These are phyloP conservation scores for Porphyra umbilicalis DNA, from an alignment of 31 red algal species.

Conservation along the genomic window DNA sequence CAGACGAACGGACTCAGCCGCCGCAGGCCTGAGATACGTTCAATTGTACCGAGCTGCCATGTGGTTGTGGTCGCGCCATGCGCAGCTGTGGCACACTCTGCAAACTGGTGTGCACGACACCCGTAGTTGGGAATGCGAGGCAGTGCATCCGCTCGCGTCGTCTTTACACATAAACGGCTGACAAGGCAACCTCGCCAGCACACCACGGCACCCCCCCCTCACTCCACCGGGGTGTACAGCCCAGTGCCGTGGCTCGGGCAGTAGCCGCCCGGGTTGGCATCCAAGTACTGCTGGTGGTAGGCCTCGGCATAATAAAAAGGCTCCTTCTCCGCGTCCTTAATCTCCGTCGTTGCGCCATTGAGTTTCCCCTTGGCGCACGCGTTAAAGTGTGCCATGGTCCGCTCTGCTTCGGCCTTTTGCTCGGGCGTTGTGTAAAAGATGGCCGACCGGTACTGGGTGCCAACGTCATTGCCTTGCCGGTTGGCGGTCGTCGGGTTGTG, in stretches of 20 bases:
- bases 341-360: conserved; percentile 5
- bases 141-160: too few relatives aligned
- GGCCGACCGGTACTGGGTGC: conserved; percentile 64
- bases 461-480: conserved; percentile 89
- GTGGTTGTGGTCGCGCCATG: too few relatives aligned
- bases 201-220: background rate
- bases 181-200: background rate
- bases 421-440: conserved; percentile 30
- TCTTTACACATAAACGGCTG: too few relatives aligned
- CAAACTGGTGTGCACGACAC: too few relatives aligned
- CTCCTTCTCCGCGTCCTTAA: background rate
- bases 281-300: conserved; percentile 57
- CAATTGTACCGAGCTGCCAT: too few relatives aligned
- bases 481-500: conserved; percentile 86
- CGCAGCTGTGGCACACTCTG: background rate
- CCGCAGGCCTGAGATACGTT: too few relatives aligned
- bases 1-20: too few relatives aligned
- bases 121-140: background rate
- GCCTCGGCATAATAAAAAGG: conserved; percentile 17
- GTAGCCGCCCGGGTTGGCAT: conserved; percentile 68
- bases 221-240: conserved; percentile 31
- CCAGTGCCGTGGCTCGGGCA: conserved; percentile 67
- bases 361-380: background rate
- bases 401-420: conserved; percentile 22
- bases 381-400: conserved; percentile 1